Evolutionary conservation across 1,284 basidiomycete genomes (phyloP).

Genomic region (Boletellus sp.): DNA sequence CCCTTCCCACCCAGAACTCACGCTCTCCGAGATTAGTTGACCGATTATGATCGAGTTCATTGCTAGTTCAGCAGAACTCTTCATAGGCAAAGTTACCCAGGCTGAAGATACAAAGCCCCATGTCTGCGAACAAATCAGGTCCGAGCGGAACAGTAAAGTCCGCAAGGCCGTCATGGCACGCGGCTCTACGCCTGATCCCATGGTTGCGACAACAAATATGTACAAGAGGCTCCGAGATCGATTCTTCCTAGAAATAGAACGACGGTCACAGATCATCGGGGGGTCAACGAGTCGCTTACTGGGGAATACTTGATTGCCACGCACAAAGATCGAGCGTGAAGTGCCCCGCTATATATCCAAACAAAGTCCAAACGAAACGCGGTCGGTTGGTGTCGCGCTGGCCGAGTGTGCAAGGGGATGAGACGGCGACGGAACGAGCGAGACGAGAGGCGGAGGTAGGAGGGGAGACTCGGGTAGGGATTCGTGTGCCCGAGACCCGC

Average conservation of each 20-base stretch:
- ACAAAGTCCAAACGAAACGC: no score
- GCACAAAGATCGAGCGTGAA: no score
- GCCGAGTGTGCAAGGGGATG: no score
- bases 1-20: slow-evolving; percentile 69
- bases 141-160: slow-evolving; percentile 78
- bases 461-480: no score
- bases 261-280: neutral
- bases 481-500: no score
- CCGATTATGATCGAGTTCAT: slow-evolving; percentile 70
- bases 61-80: slow-evolving; percentile 93
- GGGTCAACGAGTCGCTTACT: slow-evolving; percentile 39
- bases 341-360: no score
- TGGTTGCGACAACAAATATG: slow-evolving; percentile 89
- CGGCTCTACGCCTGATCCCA: slow-evolving; percentile 88
- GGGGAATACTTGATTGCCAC: slow-evolving; percentile 48
- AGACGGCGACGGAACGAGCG: no score
- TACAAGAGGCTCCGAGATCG: slow-evolving; percentile 72
- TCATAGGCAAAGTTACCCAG: slow-evolving; percentile 92
- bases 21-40: slow-evolving; percentile 73
- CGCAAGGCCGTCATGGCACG: slow-evolving; percentile 84
- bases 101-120: slow-evolving; percentile 80
- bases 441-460: no score
- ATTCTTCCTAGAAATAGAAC: slow-evolving; percentile 51
- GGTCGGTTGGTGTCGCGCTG: no score
- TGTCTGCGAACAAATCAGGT: slow-evolving; percentile 84